phyloP scores from a whole-genome alignment of 1,284 basidiomycete species.

The Cryptococcus floricola region DNA sequence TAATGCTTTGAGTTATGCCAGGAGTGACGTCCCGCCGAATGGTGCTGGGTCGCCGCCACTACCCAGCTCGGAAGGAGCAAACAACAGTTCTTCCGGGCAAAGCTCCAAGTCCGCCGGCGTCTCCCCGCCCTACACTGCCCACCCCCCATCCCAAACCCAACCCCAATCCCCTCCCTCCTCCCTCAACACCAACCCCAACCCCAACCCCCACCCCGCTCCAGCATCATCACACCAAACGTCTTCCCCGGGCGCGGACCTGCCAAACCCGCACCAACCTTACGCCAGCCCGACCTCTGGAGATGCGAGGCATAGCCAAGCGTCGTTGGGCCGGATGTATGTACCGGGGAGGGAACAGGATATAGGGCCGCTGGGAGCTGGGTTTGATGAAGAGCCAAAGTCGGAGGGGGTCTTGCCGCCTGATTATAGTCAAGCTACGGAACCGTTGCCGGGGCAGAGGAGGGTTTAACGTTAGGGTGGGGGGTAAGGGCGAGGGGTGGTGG shows the following conservation, averaged over 20 bases:
- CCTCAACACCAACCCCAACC: too few relatives aligned
- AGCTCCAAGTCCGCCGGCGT: neutral
- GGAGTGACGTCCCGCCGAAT: too few relatives aligned
- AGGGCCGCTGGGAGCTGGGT: slow-evolving; percentile 3
- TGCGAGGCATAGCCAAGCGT: neutral
- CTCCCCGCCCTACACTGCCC: neutral
- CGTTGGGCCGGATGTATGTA: slow-evolving; percentile 8
- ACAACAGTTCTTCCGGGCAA: slow-evolving; percentile 3
- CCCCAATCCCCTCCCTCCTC: neutral
- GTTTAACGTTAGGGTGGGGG: too few relatives aligned
- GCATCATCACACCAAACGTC: too few relatives aligned
- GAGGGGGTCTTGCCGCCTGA: slow-evolving; percentile 10
- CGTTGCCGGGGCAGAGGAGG: slow-evolving; percentile 7
- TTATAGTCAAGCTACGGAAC: slow-evolving; percentile 19
- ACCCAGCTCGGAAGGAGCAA: slow-evolving; percentile 6
- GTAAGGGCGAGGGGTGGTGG: too few relatives aligned
- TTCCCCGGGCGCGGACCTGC: too few relatives aligned
- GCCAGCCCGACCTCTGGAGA: neutral
- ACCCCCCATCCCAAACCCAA: neutral
- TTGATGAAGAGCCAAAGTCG: neutral
- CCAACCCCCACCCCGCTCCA: too few relatives aligned
- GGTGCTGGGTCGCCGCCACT: too few relatives aligned
- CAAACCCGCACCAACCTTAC: neutral
- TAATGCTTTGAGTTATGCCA: too few relatives aligned
- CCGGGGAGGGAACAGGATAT: slow-evolving; percentile 16